Percentiles rank a stretch among this genome's conserved stretches.
phyloP scores from a whole-genome alignment of 129 eudicot species.

The Calendula officinalis region DNA sequence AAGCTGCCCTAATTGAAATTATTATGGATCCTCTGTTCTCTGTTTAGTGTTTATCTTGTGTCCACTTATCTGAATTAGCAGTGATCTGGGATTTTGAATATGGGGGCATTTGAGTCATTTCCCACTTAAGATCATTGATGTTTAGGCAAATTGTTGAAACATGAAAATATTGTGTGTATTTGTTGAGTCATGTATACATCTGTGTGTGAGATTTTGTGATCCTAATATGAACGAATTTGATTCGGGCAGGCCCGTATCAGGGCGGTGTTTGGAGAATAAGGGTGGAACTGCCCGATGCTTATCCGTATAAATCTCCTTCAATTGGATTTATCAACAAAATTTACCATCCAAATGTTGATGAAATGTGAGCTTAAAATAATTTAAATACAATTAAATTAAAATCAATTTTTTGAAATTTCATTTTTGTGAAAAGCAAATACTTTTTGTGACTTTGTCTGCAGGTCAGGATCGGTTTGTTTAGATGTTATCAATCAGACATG shows the following conservation, averaged over 20 bases:
- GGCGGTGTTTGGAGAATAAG: conserved; percentile 90
- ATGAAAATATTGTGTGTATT: conserved; percentile 12
- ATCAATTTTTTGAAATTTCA: background rate
- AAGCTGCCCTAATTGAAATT: background rate
- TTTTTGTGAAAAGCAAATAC: background rate
- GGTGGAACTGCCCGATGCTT: conserved; percentile 86
- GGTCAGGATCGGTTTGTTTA: conserved; percentile 97
- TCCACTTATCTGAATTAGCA: background rate
- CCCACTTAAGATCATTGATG: background rate
- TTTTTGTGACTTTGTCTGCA: conserved; percentile 26
- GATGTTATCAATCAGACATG: conserved; percentile 96
- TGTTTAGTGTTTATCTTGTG: background rate
- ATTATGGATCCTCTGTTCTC: background rate
- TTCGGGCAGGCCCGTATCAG: conserved; percentile 70
- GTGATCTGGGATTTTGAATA: background rate
- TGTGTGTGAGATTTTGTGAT: conserved; percentile 18
- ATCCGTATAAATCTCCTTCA: conserved; percentile 79
- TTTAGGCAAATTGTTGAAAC: conserved; percentile 1
- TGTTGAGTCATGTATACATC: conserved; percentile 28
- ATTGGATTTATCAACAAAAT: conserved; percentile 88
- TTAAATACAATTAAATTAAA: background rate
- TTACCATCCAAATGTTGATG: conserved; percentile 93
- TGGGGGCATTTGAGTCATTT: conserved; percentile 10
- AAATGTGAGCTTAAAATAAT: conserved; percentile 56
- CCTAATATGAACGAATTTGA: background rate